Evolutionary conservation across 2,329 filamentous ascomycete genomes (phyloP).

Genomic region (Fusarium sacchari): DNA sequence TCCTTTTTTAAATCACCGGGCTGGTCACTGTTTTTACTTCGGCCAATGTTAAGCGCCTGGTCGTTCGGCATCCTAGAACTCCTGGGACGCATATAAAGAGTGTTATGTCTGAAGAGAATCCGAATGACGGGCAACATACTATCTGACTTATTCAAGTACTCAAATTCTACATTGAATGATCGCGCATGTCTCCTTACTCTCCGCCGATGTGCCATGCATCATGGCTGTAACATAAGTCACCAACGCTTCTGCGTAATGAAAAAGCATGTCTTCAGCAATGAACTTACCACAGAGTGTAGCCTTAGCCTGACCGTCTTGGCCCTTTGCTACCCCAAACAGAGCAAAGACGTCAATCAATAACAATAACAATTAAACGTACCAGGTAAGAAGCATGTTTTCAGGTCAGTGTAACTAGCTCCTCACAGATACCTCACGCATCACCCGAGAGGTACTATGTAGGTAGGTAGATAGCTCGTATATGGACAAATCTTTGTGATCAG

Average conservation of each 20-base stretch:
- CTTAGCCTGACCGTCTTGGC: background rate
- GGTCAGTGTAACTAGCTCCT: background rate
- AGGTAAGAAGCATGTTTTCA: background rate
- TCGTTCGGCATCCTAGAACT: constrained; percentile 11
- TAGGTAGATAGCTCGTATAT: background rate
- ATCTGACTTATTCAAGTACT: too few species aligned
- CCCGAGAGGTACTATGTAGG: too few species aligned
- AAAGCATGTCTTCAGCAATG: background rate
- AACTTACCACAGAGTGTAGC: background rate
- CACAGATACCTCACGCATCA: background rate
- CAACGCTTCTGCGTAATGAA: background rate
- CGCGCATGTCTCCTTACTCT: background rate
- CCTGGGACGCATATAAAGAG: constrained; percentile 1
- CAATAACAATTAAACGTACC: background rate
- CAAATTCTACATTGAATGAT: too few species aligned
- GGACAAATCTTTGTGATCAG: background rate
- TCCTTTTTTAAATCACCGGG: background rate
- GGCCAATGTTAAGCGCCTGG: background rate
- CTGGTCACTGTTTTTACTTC: background rate
- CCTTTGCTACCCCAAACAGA: background rate
- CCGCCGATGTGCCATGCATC: background rate
- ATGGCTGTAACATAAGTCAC: background rate
- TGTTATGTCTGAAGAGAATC: background rate
- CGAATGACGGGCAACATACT: background rate
- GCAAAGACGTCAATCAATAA: background rate